Conservation (phyloP, 2,329 filamentous ascomycete genomes). For the Escovopsis sp. region DNA sequence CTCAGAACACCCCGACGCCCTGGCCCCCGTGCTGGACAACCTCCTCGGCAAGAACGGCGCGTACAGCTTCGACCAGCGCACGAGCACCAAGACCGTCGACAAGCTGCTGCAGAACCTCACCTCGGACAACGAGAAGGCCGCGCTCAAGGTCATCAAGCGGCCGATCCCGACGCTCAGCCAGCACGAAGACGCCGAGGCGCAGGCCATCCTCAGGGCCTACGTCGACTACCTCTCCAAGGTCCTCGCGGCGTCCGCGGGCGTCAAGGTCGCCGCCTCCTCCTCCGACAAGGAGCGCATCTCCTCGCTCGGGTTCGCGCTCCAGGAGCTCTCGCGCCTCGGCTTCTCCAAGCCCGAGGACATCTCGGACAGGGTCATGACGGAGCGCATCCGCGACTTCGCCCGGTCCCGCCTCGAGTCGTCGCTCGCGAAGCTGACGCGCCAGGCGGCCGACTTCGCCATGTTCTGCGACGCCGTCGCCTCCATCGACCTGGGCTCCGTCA, state of each 20-base stretch:
- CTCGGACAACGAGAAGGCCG: constrained; percentile 36
- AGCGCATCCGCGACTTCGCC: constrained; percentile 38
- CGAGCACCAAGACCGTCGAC: constrained; percentile 74
- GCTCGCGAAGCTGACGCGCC: constrained; percentile 42
- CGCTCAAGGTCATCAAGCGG: constrained; percentile 33
- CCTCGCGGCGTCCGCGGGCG: constrained; percentile 24
- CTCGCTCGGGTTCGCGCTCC: constrained; percentile 27
- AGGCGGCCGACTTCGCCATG: constrained; percentile 35
- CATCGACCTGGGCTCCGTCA: constrained; percentile 36
- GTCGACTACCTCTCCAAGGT: constrained; percentile 40
- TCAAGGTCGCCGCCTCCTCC: no score
- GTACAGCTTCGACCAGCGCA: constrained; percentile 73
- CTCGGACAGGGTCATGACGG: constrained; percentile 29
- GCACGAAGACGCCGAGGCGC: constrained; percentile 14
- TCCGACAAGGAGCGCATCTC: not conserved
- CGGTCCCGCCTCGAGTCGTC: constrained; percentile 43
- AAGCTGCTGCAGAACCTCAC: constrained; percentile 50
- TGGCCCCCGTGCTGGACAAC: constrained; percentile 46
- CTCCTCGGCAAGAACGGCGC: constrained; percentile 57
- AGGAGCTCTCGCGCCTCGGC: constrained; percentile 38
- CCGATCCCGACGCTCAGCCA: constrained; percentile 21
- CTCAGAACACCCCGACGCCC: constrained; percentile 42
- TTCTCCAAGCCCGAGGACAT: constrained; percentile 34
- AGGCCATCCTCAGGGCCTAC: constrained; percentile 30
- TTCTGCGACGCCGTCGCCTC: constrained; percentile 40